phyloP scores from a whole-genome alignment of 305 asterid genomes.

The Fraxinus ornus region DNA sequence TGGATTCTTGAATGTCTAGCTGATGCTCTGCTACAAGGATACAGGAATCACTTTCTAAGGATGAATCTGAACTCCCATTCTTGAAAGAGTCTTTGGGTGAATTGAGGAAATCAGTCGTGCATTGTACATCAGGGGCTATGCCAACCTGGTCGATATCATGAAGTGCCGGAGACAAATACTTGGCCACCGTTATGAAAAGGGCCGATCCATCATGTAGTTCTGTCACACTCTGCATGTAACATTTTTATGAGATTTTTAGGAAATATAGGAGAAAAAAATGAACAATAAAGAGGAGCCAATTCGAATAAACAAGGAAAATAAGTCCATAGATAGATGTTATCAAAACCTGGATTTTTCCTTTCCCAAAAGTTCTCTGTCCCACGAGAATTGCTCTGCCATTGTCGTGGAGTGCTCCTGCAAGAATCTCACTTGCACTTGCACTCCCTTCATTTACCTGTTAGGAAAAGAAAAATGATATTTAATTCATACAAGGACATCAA shows the following conservation, averaged over 20 bases:
- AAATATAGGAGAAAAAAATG: not conserved
- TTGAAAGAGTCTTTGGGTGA: conserved; percentile 44
- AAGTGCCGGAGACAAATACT: conserved; percentile 78
- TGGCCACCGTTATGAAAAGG: conserved; percentile 87
- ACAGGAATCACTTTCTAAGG: conserved; percentile 81
- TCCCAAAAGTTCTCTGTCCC: conserved; percentile 84
- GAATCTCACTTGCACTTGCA: conserved; percentile 96
- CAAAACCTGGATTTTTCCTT: conserved; percentile 88
- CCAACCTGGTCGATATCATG: conserved; percentile 95
- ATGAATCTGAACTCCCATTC: conserved; percentile 37
- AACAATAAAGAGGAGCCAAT: not conserved
- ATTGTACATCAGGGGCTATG: conserved; percentile 77
- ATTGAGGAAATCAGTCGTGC: conserved; percentile 65
- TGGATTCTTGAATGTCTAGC: conserved; percentile 61
- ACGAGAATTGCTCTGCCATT: conserved; percentile 86
- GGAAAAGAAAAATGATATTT: not conserved
- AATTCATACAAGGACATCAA: not conserved
- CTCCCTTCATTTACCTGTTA: conserved; percentile 87
- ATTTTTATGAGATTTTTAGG: not conserved
- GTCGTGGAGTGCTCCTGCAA: conserved; percentile 95
- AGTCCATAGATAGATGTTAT: not conserved
- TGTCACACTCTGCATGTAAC: conserved; percentile 70
- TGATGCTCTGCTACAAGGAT: conserved; percentile 83
- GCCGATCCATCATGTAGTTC: conserved; percentile 91
- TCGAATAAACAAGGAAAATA: not conserved